Base-by-base conservation (phyloP, 2,329 filamentous ascomycete genomes). In the Botrytis pseudocinerea region DNA sequence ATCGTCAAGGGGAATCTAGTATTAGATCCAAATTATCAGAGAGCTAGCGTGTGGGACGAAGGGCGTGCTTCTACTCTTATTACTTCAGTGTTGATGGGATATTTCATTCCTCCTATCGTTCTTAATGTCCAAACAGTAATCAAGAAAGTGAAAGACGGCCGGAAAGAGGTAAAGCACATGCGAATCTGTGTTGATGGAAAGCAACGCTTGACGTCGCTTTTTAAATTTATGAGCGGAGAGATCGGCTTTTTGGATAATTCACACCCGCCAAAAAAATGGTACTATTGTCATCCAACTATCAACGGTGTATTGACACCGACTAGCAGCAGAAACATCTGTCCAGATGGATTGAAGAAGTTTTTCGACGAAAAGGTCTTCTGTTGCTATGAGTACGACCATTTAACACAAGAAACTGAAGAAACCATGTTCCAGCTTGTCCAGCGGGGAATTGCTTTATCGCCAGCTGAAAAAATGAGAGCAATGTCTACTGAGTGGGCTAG, bases 381-480 rank as follows among this genome's bases (percentile, higher is more conserved):
- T 8, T 83, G 82, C 38, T 84, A 83, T 46, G 84, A 86, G 62
- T 85, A 83, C 74, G 75, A 78, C 9, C 78, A 83, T 32, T 76
- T 86, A 5, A 79, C 77, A 6, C 73, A 78, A 20, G 79, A 81
- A 20, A 83, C 85, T 70, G 84, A 86, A 74, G 84, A 86, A 72
- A 85, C 85, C 18, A 80, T 86, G 66, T 86, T 86, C 74, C 82
- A 84, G 10, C 79, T 85, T 22, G 85, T 86, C 0, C 84, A 86
- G 70, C 81, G 83, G 73, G 85, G 84, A 14, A 78, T 85, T 10
- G 82, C 82, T 44, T 80, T 86, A 6, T 84, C 81, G 5, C 78
- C 80, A 14, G 84, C 84, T 0, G 85, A 86, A 75, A 85, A 84
- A 75, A 82, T 86, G 78, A 81, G 82, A 65, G 85, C 84, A 32